phyloP scores from a whole-genome alignment of 2,329 filamentous ascomycete species.

The Cordyceps farinosa region DNA sequence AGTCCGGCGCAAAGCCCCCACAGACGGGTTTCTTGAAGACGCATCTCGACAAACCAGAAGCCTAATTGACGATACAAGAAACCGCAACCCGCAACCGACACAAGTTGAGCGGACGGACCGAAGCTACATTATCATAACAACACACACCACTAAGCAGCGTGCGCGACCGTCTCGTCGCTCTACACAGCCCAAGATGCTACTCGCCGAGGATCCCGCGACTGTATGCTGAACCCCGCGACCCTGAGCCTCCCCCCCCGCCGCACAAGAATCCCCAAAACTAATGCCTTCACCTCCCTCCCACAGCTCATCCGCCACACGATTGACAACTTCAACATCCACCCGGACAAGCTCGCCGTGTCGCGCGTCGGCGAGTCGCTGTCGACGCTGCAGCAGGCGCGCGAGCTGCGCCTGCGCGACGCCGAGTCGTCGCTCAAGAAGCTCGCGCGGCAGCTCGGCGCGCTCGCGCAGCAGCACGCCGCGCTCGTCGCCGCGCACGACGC shows the following conservation, averaged over 20 bases:
- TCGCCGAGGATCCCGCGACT: slow-evolving; percentile 87
- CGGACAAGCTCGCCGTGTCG: slow-evolving; percentile 78
- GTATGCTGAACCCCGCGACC: slow-evolving; percentile 46
- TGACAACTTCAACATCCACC: slow-evolving; percentile 89
- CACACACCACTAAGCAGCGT: background rate
- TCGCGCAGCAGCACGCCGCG: slow-evolving; percentile 73
- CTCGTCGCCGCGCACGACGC: slow-evolving; percentile 72
- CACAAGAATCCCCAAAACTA: background rate
- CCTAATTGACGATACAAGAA: background rate
- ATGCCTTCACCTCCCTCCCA: background rate
- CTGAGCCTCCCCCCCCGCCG: too few species aligned
- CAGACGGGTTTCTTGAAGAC: background rate
- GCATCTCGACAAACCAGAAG: background rate
- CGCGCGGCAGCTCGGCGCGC: slow-evolving; percentile 69
- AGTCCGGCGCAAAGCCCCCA: slow-evolving; percentile 13
- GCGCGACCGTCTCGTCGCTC: background rate
- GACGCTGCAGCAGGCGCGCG: slow-evolving; percentile 79
- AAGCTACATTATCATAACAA: too few species aligned
- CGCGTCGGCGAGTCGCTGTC: slow-evolving; percentile 81
- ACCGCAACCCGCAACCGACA: background rate
- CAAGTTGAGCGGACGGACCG: too few species aligned
- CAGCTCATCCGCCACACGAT: slow-evolving; percentile 90
- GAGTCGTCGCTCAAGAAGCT: slow-evolving; percentile 67
- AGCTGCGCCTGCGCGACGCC: slow-evolving; percentile 69
- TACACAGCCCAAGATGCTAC: slow-evolving; percentile 62